A percentile compares a stretch with the other conserved stretches of the same genome.
These are phyloP conservation scores for Pyrenophora seminiperda DNA, from an alignment of 2,329 filamentous ascomycete species.

Conservation along the genomic window DNA sequence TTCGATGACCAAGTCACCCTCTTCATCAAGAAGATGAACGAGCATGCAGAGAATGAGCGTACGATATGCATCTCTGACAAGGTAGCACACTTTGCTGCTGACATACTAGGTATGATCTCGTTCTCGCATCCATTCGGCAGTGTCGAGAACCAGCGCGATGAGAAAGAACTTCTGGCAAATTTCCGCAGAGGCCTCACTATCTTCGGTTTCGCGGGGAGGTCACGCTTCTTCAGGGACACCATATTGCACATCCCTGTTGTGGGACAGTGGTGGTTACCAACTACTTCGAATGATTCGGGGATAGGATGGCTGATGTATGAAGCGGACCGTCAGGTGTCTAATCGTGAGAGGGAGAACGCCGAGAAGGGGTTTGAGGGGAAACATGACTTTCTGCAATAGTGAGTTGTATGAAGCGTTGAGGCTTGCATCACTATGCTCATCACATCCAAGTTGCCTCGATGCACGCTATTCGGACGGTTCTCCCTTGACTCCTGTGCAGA, in stretches of 20 bases:
- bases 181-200: constrained; percentile 48
- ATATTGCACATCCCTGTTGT: constrained; percentile 36
- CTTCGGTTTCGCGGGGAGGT: constrained; percentile 47
- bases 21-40: constrained; percentile 42
- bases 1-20: constrained; percentile 47
- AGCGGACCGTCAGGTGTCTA: constrained; percentile 41
- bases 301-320: constrained; percentile 50
- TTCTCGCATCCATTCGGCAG: constrained; percentile 49
- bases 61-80: constrained; percentile 46
- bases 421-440: constrained; percentile 1
- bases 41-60: constrained; percentile 28
- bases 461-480: constrained; percentile 38
- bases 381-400: constrained; percentile 46
- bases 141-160: constrained; percentile 48
- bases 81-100: constrained; percentile 50
- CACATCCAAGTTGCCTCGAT: constrained; percentile 35
- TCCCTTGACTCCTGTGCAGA: constrained; percentile 39
- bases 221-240: constrained; percentile 42
- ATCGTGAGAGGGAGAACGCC: constrained; percentile 33
- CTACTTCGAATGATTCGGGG: constrained; percentile 34
- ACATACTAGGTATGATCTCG: constrained; percentile 50
- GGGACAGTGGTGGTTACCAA: constrained; percentile 40
- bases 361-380: constrained; percentile 28
- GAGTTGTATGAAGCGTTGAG: constrained; percentile 1
- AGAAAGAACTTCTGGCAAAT: constrained; percentile 43